Base-by-base conservation (phyloP, 2,329 filamentous ascomycete genomes). In the Cryphonectria radicalis region DNA sequence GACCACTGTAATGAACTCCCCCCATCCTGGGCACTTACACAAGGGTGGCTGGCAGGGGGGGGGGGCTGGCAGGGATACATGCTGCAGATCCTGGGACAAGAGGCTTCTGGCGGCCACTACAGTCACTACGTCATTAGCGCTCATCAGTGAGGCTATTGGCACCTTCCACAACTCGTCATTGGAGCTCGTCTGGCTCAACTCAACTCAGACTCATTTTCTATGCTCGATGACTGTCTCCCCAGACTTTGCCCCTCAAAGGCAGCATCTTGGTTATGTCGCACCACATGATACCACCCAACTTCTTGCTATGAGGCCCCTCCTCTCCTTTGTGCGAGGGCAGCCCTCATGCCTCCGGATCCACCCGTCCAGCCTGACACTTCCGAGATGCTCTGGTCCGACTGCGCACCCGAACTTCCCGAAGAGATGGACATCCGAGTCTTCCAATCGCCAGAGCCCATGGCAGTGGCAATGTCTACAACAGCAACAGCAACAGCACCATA, bases 261-360 rank as follows among this genome's bases (percentile, higher is more conserved):
- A 67, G 4, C 37, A 46, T 37, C 2, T 37, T 35, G 63, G 62
- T 35, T 69, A 73, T 73, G 72, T 69, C 57, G 67, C 63, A 63
- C 25, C 62, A 40, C 32, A 40, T 40, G 8, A 42, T 22, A 62
- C 19, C 13, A 53, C 28, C 25, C 46, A 66, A 28, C 22, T 42
- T 8, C 57, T 69, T 63, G 67, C 62, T 65, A 73, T 73, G 72
- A 73, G 72, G 69, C 60, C 55, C 28, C 59, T 62, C 46, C 50
- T 67, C 63, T 64, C 66, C 55, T n/a, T 62, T 62, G 46, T 64
- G 19, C 67, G 67, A 71, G 69, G 72, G 57, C 67, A 63, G 28
- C 53, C 63, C 69, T 73, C 59, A 46, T 50, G 50, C 62, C 69
- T 71, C 40, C 63, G 67, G 63, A 67, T 67, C 17, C 66, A 66